Conservation (phyloP, 2,329 filamentous ascomycete genomes). For the Dryadomyces quercus-mongolicae region DNA sequence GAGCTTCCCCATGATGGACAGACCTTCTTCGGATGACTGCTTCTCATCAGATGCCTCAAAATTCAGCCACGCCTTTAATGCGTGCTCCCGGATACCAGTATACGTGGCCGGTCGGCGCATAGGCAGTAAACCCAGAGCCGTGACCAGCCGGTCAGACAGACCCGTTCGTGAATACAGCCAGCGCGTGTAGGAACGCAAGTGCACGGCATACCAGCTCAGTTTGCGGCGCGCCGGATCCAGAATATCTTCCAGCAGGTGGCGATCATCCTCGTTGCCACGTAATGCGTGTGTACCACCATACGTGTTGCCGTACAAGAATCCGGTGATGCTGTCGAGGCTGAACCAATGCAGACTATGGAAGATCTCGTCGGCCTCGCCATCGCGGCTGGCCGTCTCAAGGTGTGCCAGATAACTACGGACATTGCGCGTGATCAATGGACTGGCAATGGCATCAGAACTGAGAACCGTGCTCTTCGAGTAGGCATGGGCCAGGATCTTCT, state of each 20-base stretch:
- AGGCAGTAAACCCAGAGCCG: conserved; percentile 25
- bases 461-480: conserved; percentile 39
- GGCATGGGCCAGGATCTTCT: conserved; percentile 37
- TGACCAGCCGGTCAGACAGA: conserved; percentile 21
- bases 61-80: conserved; percentile 14
- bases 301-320: conserved; percentile 33
- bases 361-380: conserved; percentile 25
- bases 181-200: conserved; percentile 29
- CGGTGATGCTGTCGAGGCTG: conserved; percentile 38
- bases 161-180: conserved; percentile 35
- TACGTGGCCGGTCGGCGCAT: conserved; percentile 38
- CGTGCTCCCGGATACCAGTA: conserved; percentile 30
- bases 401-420: conserved; percentile 6
- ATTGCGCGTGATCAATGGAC: conserved; percentile 20
- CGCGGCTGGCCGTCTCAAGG: not conserved
- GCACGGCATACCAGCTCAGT: conserved; percentile 36
- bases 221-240: conserved; percentile 30
- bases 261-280: conserved; percentile 22
- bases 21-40: conserved; percentile 8
- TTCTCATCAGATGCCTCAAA: conserved; percentile 6
- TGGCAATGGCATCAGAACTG: conserved; percentile 20
- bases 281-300: conserved; percentile 31
- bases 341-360: conserved; percentile 39
- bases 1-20: conserved; percentile 25
- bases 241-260: conserved; percentile 32